Evolutionary conservation across 1,139 yeast species (phyloP), one percentile per base, ranked within the genome.

Genomic region (Blastobotrys aristatus): DNA sequence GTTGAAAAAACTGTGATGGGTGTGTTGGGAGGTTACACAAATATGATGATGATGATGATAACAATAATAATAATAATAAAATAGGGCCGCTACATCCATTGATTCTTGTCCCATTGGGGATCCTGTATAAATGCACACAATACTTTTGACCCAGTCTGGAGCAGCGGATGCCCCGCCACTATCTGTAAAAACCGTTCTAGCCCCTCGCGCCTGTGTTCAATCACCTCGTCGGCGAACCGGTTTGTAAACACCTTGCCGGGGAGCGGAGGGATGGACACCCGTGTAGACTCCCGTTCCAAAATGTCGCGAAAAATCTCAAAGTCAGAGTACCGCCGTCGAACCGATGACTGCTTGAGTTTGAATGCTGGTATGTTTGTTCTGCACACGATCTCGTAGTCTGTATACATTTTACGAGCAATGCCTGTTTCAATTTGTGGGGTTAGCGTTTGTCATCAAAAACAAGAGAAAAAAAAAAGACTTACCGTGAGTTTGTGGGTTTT

Each of bases 121-220:
- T 87, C 92, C 65, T 90, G 97, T 46, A 92, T 80, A 60, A 92
- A 92, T 43, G 90, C 84, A 50, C 84, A 82, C 55, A 92, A 73
- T 0, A 86, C 80, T 56, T 80, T 79, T n/a, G 92, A 80, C 0
- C 96, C 95, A 0, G 96, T 86, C 66, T 92, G 97, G 50, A 92
- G 69, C 52, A 92, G 69, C 1, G 98, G 98, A 64, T 92, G 98
- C 8, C 96, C 95, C 17, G 95, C 95, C 11, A 92, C 95, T 68
- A 79, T 74, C 48, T 77, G 76, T 38, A 92, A 65, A 66, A 94
- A 92, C 61, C 79, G 78, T 63, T 89, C 96, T 44, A 92, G 72
- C 0, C 96, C 97, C 56, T 76, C 80, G 50, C 96, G 73, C 58
- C 98, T 75, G 50, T 80, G 81, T 60, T 88, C 96, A 51, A 92